Evolutionary conservation across 306 rosid genomes (phyloP).

Genomic region (Fragaria iinumae): DNA sequence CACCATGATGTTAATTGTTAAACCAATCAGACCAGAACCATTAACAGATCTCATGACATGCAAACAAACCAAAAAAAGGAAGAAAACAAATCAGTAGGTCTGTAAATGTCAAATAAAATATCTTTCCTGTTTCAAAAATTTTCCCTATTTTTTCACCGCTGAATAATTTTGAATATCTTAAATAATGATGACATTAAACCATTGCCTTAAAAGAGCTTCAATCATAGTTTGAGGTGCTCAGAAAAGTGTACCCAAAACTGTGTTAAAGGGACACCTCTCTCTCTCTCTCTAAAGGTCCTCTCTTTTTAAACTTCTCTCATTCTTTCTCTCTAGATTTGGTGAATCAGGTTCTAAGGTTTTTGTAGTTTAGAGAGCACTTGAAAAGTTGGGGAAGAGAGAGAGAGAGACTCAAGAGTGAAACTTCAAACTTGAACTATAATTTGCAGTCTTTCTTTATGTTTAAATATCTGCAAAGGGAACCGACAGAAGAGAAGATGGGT

Average conservation of each 20-base stretch:
- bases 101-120: background rate
- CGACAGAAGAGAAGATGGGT: constrained; percentile 49
- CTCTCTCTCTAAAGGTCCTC: background rate
- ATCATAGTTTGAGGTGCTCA: constrained; percentile 1
- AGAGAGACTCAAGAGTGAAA: constrained; percentile 9
- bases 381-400: background rate
- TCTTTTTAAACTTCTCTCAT: constrained; percentile 12
- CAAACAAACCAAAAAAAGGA: background rate
- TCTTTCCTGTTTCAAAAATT: background rate
- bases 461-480: constrained; percentile 13
- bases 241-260: background rate
- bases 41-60: background rate
- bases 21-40: background rate
- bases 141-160: background rate
- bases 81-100: background rate
- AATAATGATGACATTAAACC: background rate
- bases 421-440: constrained; percentile 23
- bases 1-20: background rate
- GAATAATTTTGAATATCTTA: background rate
- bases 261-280: background rate
- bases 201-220: background rate
- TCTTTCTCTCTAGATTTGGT: constrained; percentile 17
- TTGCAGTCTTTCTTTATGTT: constrained; percentile 9
- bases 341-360: constrained; percentile 10
- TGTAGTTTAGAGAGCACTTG: constrained; percentile 18